Percentiles rank a stretch among this genome's conserved stretches.
phyloP scores from a whole-genome alignment of 257 asterid species.

The Ophiorrhiza pumila region DNA sequence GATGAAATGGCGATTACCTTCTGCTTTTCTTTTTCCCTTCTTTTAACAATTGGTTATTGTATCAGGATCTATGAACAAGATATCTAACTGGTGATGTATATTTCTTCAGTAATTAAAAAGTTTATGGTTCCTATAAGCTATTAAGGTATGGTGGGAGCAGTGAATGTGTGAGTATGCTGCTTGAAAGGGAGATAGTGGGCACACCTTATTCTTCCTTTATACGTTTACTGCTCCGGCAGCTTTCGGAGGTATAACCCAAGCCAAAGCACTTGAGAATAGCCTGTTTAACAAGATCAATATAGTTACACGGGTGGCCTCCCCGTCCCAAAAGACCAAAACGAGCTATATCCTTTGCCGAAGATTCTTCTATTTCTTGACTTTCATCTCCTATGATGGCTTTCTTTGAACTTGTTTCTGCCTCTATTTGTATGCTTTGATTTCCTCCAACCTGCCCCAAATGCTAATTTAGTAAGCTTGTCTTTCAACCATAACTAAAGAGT shows the following conservation, averaged over 20 bases:
- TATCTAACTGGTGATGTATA: background rate
- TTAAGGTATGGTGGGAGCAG: background rate
- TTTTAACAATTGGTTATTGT: background rate
- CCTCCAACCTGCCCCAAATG: conserved; percentile 10
- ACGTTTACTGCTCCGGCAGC: conserved; percentile 8
- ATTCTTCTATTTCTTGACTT: conserved; percentile 18
- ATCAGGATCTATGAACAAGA: background rate
- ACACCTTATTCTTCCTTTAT: conserved; percentile 11
- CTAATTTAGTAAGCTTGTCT: background rate
- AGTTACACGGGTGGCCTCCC: conserved; percentile 23
- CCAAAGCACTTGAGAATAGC: conserved; percentile 30
- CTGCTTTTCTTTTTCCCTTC: background rate
- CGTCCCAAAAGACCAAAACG: conserved; percentile 14
- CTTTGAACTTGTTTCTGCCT: conserved; percentile 23
- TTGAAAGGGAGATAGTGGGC: conserved; percentile 1
- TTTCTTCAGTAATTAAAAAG: background rate
- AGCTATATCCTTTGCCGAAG: conserved; percentile 25
- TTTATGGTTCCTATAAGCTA: background rate
- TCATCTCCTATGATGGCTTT: conserved; percentile 26
- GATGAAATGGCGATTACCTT: background rate
- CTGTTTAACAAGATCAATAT: conserved; percentile 19
- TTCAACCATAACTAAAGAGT: background rate
- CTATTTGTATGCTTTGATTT: conserved; percentile 2
- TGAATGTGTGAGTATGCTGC: background rate
- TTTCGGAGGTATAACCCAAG: conserved; percentile 14